Evolutionary conservation across 768 basidiomycete genomes (phyloP).

Genomic region (Pulveroboletus frians): DNA sequence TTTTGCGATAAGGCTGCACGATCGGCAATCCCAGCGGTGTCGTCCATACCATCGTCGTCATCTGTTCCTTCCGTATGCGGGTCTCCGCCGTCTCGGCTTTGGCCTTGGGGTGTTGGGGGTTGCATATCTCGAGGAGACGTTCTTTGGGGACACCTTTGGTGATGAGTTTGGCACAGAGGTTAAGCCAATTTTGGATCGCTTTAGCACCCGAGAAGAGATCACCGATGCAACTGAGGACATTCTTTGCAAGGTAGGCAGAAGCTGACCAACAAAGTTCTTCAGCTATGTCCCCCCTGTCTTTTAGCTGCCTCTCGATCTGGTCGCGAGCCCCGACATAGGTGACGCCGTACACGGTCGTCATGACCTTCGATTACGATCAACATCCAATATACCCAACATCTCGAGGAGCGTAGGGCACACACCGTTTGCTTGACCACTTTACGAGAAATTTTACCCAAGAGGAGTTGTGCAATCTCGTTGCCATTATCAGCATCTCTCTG

Average conservation of each 20-base stretch:
- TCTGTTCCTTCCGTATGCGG: conserved; percentile 76
- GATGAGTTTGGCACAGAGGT: conserved; percentile 75
- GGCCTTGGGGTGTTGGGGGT: conserved; percentile 6
- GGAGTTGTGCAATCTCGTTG: conserved; percentile 48
- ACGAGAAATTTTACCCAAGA: conserved; percentile 74
- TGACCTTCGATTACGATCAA: conserved; percentile 49
- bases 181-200: conserved; percentile 88
- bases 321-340: conserved; percentile 92
- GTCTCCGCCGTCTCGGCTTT: conserved; percentile 25
- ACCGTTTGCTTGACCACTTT: conserved; percentile 99
- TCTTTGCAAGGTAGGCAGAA: conserved; percentile 74
- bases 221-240: conserved; percentile 78
- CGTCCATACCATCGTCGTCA: conserved; percentile 96
- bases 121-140: conserved; percentile 46
- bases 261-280: conserved; percentile 69
- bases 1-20: conserved; percentile 92
- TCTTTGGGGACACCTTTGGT: conserved; percentile 78
- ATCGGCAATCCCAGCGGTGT: conserved; percentile 93
- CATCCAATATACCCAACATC: neutral
- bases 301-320: conserved; percentile 88
- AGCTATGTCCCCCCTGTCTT: conserved; percentile 66
- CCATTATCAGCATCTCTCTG: conserved; percentile 50
- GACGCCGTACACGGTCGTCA: conserved; percentile 99
- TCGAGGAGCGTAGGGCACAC: conserved; percentile 18
- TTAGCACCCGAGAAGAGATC: conserved; percentile 93